phyloP scores from a whole-genome alignment of 257 asterid species.

The Plantago major region DNA sequence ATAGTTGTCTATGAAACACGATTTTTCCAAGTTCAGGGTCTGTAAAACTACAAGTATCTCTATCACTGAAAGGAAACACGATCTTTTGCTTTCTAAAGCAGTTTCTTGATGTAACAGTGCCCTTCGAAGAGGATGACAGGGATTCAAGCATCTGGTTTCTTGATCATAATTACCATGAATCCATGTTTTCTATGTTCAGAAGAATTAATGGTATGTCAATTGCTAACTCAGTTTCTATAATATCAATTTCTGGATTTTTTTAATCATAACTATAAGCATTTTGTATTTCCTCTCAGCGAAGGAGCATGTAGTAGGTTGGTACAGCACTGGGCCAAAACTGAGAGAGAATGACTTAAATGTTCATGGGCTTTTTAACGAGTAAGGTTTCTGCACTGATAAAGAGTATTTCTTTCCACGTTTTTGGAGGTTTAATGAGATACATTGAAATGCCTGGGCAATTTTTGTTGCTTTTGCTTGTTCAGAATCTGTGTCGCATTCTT shows the following conservation, averaged over 20 bases:
- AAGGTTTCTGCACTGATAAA: slow-evolving; percentile 28
- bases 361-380: slow-evolving; percentile 79
- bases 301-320: slow-evolving; percentile 99
- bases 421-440: background rate
- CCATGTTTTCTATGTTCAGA: slow-evolving; percentile 94
- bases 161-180: slow-evolving; percentile 91
- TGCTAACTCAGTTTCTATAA: slow-evolving; percentile 6
- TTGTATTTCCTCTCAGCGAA: slow-evolving; percentile 54
- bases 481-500: too few relatives aligned
- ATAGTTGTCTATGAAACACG: background rate
- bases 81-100: slow-evolving; percentile 11
- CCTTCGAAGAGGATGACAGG: slow-evolving; percentile 96
- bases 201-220: slow-evolving; percentile 72
- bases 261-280: background rate
- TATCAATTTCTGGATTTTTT: too few relatives aligned
- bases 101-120: slow-evolving; percentile 48
- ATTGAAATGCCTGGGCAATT: too few relatives aligned
- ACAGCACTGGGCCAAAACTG: slow-evolving; percentile 95
- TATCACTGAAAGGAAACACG: background rate
- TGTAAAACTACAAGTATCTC: background rate
- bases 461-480: too few relatives aligned
- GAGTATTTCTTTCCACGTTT: background rate
- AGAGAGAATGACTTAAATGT: slow-evolving; percentile 75
- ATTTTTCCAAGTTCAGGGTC: background rate
- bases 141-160: slow-evolving; percentile 96